A percentile compares a stretch with the other conserved stretches of the same genome.
phyloP scores from a whole-genome alignment of 441 rosid genomes.

The Corymbia calophylla region DNA sequence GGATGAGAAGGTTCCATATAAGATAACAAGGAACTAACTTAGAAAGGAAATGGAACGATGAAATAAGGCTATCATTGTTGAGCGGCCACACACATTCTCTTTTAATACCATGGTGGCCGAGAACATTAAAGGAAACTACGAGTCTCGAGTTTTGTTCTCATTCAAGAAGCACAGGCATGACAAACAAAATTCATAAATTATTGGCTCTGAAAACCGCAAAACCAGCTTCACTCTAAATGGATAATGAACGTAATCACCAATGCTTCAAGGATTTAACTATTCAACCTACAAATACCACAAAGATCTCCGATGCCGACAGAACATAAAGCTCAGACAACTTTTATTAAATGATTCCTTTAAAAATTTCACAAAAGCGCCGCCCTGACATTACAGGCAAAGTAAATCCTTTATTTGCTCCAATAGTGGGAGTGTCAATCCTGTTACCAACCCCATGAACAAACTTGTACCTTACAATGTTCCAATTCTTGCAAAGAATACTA shows the following conservation, averaged over 20 bases:
- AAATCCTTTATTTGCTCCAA: neutral
- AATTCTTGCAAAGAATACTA: neutral
- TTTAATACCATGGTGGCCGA: neutral
- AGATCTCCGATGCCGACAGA: neutral
- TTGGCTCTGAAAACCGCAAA: neutral
- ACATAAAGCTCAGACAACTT: neutral
- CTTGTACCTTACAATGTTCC: neutral
- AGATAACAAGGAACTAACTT: neutral
- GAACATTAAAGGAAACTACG: neutral
- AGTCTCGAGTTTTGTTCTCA: neutral
- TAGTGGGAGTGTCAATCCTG: neutral
- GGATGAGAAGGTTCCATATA: neutral
- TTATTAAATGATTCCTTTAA: neutral
- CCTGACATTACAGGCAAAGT: neutral
- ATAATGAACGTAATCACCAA: neutral
- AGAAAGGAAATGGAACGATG: neutral
- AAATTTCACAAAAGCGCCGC: neutral
- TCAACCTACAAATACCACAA: neutral
- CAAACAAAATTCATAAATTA: neutral
- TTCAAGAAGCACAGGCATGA: neutral
- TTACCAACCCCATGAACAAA: neutral
- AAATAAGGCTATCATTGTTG: neutral
- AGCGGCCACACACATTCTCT: neutral
- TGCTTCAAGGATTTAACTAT: neutral
- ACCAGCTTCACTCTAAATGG: neutral